Evolutionary conservation across 1,139 yeast species (phyloP), one percentile per base, ranked within the genome.

Genomic region (Yamadazyma dushanensis): DNA sequence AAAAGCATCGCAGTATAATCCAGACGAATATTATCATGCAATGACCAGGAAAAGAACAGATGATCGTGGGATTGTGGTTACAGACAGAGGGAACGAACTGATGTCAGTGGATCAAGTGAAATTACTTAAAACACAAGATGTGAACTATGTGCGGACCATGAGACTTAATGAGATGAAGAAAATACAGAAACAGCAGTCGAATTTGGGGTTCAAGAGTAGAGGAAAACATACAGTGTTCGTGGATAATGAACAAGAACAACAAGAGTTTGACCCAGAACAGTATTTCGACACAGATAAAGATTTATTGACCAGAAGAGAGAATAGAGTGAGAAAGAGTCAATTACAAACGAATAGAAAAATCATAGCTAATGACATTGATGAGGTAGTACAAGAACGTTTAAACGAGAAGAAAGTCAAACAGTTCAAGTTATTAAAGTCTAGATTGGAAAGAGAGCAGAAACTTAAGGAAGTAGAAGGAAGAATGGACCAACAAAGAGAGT

Each of bases 11-110:
- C 73, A 73, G 31, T 76, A 89, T 49, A 92, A 92, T 57, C 95
- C 95, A n/a, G 97, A 92, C 72, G 98, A 92, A 60, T 92, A 85
- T 64, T 88, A 89, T 61, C 96, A 88, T 76, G 92, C 88, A 15
- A 92, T 92, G 97, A 78, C 83, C 29, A 70, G 73, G 17, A 70
- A 72, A 43, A 73, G 70, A 49, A 80, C 95, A 3, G 95, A 86
- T 47, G 67, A 71, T 3, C 57, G 64, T 8, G 97, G 97, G 1
- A 69, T 85, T 10, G 56, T 83, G 34, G 60, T 85, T 8, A 63
- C 81, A 3, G 87, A 85, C 30, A 67, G 95, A 46, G 89, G 79
- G 20, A 76, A 73, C 29, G 85, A 80, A 45, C 65, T 66, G 25
- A 63, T 92, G 41, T 64, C 80, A 10, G 76, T 73, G 34, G 96